These are phyloP conservation scores for Capsella rubella DNA, from an alignment of 441 rosid genomes.

Conservation along the genomic window DNA sequence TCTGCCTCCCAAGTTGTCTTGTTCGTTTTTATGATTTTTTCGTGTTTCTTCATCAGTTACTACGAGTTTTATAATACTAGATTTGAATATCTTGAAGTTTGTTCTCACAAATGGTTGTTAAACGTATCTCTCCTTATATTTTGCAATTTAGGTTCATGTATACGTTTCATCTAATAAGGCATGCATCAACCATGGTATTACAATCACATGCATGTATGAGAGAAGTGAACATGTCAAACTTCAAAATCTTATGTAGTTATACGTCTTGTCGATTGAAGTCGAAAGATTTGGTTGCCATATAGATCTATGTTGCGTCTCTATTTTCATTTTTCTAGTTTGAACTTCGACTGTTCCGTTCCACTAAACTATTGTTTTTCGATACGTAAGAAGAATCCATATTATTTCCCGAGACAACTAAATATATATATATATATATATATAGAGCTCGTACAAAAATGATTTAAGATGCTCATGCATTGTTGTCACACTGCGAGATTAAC, in stretches of 20 bases:
- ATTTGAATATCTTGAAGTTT: background rate
- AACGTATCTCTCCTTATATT: background rate
- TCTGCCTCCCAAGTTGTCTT: constrained; percentile 16
- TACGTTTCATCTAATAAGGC: constrained; percentile 10
- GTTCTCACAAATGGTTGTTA: background rate
- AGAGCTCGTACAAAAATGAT: background rate
- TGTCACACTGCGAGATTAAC: background rate
- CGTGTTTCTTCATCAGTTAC: background rate
- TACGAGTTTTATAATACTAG: background rate
- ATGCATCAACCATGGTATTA: background rate
- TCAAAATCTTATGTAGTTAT: constrained; percentile 14
- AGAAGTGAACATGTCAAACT: constrained; percentile 20
- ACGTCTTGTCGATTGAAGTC: constrained; percentile 29
- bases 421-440: too few relatives aligned
- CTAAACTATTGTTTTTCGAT: background rate
- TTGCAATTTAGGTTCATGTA: constrained; percentile 15
- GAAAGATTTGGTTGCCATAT: constrained; percentile 26
- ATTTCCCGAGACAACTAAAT: background rate
- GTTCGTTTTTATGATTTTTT: background rate
- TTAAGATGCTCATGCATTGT: background rate
- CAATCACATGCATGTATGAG: constrained; percentile 24
- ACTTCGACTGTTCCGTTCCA: background rate
- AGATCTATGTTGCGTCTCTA: constrained; percentile 20
- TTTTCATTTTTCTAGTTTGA: background rate
- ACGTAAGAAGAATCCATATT: background rate